Conservation (phyloP, 306 rosid species). For the Comarum palustre region DNA sequence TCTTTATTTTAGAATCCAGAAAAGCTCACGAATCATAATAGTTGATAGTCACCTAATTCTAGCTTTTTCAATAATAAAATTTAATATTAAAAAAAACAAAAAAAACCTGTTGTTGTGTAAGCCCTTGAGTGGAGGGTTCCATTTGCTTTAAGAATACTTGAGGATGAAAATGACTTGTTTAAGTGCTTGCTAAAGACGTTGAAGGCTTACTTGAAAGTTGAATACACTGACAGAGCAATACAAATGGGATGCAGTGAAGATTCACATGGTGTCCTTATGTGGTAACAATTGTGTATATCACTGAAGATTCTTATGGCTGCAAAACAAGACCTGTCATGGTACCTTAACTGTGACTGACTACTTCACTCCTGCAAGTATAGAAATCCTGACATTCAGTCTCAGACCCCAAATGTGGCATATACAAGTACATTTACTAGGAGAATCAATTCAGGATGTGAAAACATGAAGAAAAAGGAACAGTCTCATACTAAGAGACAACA, state of each 20-base stretch:
- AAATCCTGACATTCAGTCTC: background rate
- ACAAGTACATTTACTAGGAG: background rate
- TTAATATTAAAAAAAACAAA: too few relatives aligned
- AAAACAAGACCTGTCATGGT: background rate
- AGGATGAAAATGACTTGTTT: background rate
- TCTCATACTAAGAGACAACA: constrained; percentile 6
- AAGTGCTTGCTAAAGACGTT: background rate
- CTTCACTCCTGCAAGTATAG: background rate
- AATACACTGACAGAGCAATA: background rate
- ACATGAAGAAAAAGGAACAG: background rate
- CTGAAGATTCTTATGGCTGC: background rate
- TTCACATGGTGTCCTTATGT: background rate
- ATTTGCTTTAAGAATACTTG: background rate
- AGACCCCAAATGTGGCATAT: background rate
- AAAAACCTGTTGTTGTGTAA: background rate
- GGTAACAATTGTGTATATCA: background rate
- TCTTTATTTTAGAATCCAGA: too few relatives aligned
- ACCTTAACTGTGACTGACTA: background rate
- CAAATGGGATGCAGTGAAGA: background rate
- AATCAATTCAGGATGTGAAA: background rate
- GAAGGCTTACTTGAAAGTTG: background rate
- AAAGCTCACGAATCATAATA: too few relatives aligned
- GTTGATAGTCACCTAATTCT: too few relatives aligned
- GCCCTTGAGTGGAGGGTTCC: background rate
- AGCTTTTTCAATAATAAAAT: too few relatives aligned